These are phyloP conservation scores for Eucalyptus melliodora DNA, from an alignment of 345 rosid species.

Conservation along the genomic window DNA sequence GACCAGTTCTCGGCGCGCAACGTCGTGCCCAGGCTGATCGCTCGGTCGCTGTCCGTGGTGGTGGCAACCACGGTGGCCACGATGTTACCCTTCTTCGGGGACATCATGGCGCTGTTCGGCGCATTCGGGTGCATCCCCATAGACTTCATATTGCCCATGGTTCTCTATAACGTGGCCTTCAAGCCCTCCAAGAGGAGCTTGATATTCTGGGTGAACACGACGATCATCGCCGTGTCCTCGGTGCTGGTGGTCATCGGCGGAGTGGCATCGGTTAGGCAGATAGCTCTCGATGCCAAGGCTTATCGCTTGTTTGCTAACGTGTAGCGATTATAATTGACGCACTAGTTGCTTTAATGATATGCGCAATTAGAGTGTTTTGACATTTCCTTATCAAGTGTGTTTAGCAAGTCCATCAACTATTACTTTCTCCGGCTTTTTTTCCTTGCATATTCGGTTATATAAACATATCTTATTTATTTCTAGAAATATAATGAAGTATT, in stretches of 20 bases:
- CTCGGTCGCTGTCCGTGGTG: conserved; percentile 18
- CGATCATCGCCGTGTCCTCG: conserved; percentile 12
- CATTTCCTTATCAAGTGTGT: not conserved
- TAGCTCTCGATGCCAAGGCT: conserved; percentile 28
- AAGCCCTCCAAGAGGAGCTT: conserved; percentile 27
- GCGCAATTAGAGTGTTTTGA: not conserved
- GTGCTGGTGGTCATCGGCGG: conserved; percentile 17
- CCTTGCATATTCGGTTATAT: not conserved
- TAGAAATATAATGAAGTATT: not conserved
- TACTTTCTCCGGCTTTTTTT: not conserved
- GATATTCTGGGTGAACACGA: conserved; percentile 22
- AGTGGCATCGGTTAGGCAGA: conserved; percentile 30
- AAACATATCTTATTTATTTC: not conserved
- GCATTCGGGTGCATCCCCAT: conserved; percentile 41
- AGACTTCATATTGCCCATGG: conserved; percentile 38
- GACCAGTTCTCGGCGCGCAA: conserved; percentile 31
- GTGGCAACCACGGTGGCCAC: conserved; percentile 15
- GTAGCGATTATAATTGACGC: not conserved
- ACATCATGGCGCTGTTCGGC: conserved; percentile 34
- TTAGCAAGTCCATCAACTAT: not conserved
- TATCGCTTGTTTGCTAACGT: conserved; percentile 33
- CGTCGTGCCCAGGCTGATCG: conserved; percentile 19
- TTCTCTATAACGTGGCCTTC: conserved; percentile 28
- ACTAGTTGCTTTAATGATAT: not conserved
- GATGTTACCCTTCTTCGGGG: conserved; percentile 47